Conservation (phyloP, 169 alveolate species). For the Cryptosporidium muris region DNA sequence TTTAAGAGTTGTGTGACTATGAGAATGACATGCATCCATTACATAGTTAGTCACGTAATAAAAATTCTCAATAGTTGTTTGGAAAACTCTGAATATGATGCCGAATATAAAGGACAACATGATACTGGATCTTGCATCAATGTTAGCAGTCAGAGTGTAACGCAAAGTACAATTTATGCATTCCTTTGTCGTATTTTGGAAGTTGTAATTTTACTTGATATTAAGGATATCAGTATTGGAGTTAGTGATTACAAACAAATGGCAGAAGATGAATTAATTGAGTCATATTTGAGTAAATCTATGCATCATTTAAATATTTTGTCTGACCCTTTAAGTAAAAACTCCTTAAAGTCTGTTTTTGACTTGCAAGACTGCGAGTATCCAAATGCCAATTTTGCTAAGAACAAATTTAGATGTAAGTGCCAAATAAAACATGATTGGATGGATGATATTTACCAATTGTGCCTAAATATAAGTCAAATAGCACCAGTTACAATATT, state of each 20-base stretch:
- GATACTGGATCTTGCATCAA: slow-evolving; percentile 34
- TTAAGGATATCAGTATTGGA: slow-evolving; percentile 21
- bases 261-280: neutral
- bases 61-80: slow-evolving; percentile 24
- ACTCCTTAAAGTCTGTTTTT: neutral
- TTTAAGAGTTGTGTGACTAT: neutral
- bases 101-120: slow-evolving; percentile 51
- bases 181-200: slow-evolving; percentile 34
- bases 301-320: slow-evolving; percentile 4
- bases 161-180: slow-evolving; percentile 58
- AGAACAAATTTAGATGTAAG: neutral
- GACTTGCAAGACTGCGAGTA: neutral
- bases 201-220: slow-evolving; percentile 32
- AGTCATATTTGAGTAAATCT: neutral
- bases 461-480: slow-evolving; percentile 32
- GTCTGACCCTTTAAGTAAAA: neutral
- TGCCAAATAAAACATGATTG: neutral
- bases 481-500: slow-evolving; percentile 18
- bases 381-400: neutral
- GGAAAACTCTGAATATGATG: slow-evolving; percentile 32
- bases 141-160: slow-evolving; percentile 30
- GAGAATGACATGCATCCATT: slow-evolving; percentile 2
- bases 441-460: slow-evolving; percentile 3
- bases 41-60: slow-evolving; percentile 11
- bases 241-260: neutral